These are phyloP conservation scores for Ogataea saltuana DNA, from an alignment of 805 yeast species.

Conservation along the genomic window DNA sequence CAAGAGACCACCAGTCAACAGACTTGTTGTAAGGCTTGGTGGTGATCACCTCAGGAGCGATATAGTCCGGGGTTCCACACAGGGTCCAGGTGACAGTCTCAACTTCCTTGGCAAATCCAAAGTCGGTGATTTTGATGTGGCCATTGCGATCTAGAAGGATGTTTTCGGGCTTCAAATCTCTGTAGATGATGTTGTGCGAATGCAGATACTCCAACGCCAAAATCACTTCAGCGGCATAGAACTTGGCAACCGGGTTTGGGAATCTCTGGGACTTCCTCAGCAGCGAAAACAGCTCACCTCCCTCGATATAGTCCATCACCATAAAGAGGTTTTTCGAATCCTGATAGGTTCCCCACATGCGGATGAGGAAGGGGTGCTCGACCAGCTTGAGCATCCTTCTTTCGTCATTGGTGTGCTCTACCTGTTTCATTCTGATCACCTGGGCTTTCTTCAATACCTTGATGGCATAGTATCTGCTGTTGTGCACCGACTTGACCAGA, in stretches of 20 bases:
- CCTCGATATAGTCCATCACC: constrained; percentile 69
- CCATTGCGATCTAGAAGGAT: constrained; percentile 59
- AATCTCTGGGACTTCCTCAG: constrained; percentile 59
- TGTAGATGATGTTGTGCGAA: constrained; percentile 56
- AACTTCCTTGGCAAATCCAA: constrained; percentile 65
- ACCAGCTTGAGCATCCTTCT: constrained; percentile 58
- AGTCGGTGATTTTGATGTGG: constrained; percentile 60
- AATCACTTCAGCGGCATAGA: constrained; percentile 63
- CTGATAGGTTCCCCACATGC: constrained; percentile 69
- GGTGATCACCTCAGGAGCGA: constrained; percentile 65
- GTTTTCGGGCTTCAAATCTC: constrained; percentile 64
- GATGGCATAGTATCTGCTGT: constrained; percentile 60
- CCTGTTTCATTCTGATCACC: constrained; percentile 63
- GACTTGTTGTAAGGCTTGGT: constrained; percentile 63
- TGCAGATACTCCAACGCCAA: constrained; percentile 60
- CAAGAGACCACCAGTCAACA: constrained; percentile 68
- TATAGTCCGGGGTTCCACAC: constrained; percentile 66
- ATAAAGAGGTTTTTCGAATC: constrained; percentile 57
- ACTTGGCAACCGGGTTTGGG: constrained; percentile 64
- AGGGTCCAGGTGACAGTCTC: constrained; percentile 60
- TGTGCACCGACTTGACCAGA: constrained; percentile 57
- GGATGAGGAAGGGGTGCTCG: constrained; percentile 59
- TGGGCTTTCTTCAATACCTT: constrained; percentile 58
- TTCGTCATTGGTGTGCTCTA: constrained; percentile 65
- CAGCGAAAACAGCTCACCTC: constrained; percentile 59